Base-by-base conservation (phyloP, 2,329 filamentous ascomycete species). In the Byssothecium circinans region DNA sequence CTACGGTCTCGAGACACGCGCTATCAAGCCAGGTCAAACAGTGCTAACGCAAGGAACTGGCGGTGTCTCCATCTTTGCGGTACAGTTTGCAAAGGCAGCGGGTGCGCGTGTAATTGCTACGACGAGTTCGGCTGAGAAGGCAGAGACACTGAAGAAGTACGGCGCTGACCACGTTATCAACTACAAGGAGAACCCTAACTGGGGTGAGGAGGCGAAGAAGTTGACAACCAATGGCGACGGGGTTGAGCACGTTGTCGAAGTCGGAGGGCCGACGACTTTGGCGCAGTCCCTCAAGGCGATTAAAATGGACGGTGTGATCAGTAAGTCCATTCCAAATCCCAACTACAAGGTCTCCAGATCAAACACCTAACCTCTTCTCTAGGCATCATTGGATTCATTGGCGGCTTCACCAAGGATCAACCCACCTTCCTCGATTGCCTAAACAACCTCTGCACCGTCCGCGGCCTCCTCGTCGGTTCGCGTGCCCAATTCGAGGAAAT, bases 11-110 rank as follows among this genome's bases (percentile, higher is more conserved):
- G 63, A 73, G 54, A 67, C 68, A 35, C 64, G 63, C 47, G 59
- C 60, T 5, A 45, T 72, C 23, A 71, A 71, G 52, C 63, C 65
- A 8, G 70, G 71, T 4, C 63, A 73, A 14, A 74, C 65, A 43
- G 83, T 89, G 2, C 75, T 89, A 27, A 84, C 84, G 1, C 83
- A 88, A 68, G 86, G 85, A n/a, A 88, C 84, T 0, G 85, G 86
- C 17, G 85, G 85, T 48, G 85, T 88, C 7, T 81, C 78, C 52
- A 76, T 87, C 50, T 86, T 86, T 49, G 85, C 79, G 3, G 66
- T 87, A n/a, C 85, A 74, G 52, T 78, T 79, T 49, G 76, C 76
- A 23, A 76, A 77, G 47, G 78, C 80, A 0, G 75, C 75, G 0
- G 81, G 80, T 22, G 81, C 81, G 0, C 74, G 64, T 6, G 80